These are phyloP conservation scores for Ganoderma multipileum DNA, from an alignment of 1,284 basidiomycete species.

Conservation along the genomic window DNA sequence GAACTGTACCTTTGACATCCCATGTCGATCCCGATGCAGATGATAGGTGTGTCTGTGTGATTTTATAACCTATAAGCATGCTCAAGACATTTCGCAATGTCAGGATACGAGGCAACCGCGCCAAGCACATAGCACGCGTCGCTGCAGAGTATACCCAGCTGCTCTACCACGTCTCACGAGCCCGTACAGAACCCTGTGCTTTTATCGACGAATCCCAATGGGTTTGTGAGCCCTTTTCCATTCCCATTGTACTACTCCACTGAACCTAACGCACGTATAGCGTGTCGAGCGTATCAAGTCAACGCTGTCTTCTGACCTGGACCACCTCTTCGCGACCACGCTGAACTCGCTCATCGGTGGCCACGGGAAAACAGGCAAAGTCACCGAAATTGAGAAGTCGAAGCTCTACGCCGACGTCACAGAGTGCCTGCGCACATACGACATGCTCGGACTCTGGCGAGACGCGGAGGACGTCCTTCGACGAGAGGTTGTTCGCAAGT, in stretches of 20 bases:
- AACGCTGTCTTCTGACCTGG: constrained; percentile 84
- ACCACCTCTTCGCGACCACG: constrained; percentile 75
- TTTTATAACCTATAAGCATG: too few species aligned
- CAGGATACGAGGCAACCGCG: constrained; percentile 68
- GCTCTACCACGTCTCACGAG: constrained; percentile 89
- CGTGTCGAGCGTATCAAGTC: constrained; percentile 82
- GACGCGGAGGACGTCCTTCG: constrained; percentile 88
- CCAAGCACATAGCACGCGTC: constrained; percentile 86
- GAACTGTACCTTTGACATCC: constrained; percentile 38
- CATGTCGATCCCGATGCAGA: constrained; percentile 41
- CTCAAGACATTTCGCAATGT: background rate
- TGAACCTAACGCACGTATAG: constrained; percentile 47
- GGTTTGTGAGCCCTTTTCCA: constrained; percentile 62
- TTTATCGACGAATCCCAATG: constrained; percentile 86
- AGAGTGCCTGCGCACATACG: constrained; percentile 87
- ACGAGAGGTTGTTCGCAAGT: constrained; percentile 71
- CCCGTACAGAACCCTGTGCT: constrained; percentile 73
- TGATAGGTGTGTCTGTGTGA: constrained; percentile 43
- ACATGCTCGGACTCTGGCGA: constrained; percentile 79
- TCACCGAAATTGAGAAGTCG: constrained; percentile 66
- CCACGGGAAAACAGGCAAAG: constrained; percentile 44
- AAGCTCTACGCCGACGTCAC: constrained; percentile 69
- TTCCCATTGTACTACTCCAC: constrained; percentile 16
- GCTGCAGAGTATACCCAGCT: constrained; percentile 92
- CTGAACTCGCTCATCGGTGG: constrained; percentile 54